Evolutionary conservation across 163 green algal species (phyloP).

Genomic region (Chlorella variabilis): DNA sequence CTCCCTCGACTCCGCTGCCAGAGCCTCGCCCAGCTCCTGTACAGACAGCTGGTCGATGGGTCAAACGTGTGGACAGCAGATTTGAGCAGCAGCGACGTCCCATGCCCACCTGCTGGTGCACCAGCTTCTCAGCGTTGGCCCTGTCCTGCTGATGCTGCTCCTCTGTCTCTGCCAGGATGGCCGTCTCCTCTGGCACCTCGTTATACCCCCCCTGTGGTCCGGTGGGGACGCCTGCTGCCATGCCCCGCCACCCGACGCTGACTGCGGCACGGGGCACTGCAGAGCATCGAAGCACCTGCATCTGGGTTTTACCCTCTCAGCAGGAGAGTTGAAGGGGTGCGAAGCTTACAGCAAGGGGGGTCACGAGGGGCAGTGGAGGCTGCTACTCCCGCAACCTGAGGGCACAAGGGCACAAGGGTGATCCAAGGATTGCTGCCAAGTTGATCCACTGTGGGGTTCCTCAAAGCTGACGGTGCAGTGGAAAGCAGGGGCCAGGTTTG

Average conservation of each 20-base stretch:
- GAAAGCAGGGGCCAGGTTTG: too few relatives aligned
- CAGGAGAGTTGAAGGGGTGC: too few relatives aligned
- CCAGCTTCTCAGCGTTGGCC: neutral
- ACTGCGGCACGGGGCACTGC: neutral
- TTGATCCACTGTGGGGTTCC: too few relatives aligned
- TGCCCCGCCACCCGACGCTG: neutral
- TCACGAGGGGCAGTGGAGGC: too few relatives aligned
- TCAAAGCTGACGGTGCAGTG: too few relatives aligned
- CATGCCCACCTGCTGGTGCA: neutral
- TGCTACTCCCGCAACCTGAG: too few relatives aligned
- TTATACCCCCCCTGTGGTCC: constrained; percentile 9
- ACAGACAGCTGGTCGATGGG: neutral
- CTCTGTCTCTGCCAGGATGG: neutral
- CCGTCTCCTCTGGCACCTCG: neutral
- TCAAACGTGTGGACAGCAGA: neutral
- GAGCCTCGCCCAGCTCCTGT: neutral
- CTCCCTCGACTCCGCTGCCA: constrained; percentile 8
- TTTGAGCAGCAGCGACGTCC: too few relatives aligned
- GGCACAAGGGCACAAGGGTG: too few relatives aligned
- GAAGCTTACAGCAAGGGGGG: too few relatives aligned
- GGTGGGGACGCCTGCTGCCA: neutral
- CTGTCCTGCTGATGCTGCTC: constrained; percentile 3
- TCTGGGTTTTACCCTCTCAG: too few relatives aligned
- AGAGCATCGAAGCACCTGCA: too few relatives aligned
- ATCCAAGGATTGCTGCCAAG: too few relatives aligned